phyloP scores from a whole-genome alignment of 257 asterid species.

The Nicotiana attenuata region DNA sequence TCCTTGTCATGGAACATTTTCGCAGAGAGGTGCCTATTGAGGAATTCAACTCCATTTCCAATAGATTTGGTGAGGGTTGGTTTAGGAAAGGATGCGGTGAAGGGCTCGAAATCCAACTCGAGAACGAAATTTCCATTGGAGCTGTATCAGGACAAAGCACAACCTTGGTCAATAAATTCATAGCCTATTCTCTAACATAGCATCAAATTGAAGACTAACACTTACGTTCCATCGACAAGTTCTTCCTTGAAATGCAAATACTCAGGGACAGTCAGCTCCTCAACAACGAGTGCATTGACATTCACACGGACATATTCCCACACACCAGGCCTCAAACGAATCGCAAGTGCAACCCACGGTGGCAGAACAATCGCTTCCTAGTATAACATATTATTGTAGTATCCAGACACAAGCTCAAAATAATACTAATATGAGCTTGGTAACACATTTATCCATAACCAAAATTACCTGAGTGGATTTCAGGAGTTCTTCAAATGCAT shows the following conservation, averaged over 20 bases:
- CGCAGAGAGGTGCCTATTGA: conserved; percentile 91
- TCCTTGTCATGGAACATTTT: conserved; percentile 95
- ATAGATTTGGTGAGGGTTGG: conserved; percentile 95
- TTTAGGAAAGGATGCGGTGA: conserved; percentile 82
- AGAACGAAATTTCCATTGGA: conserved; percentile 72
- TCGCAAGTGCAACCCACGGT: conserved; percentile 96
- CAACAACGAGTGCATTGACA: conserved; percentile 56
- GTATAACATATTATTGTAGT: neutral
- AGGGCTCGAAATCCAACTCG: conserved; percentile 94
- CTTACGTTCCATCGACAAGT: conserved; percentile 79
- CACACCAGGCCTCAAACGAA: conserved; percentile 90
- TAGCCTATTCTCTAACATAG: neutral
- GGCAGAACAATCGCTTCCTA: conserved; percentile 88
- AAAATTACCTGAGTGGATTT: conserved; percentile 63
- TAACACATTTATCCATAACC: neutral
- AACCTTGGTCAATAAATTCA: neutral
- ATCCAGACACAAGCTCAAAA: neutral
- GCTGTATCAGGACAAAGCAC: conserved; percentile 34
- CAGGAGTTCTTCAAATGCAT: conserved; percentile 70
- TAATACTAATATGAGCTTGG: neutral
- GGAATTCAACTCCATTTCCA: conserved; percentile 97
- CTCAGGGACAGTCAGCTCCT: conserved; percentile 77
- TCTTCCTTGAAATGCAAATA: conserved; percentile 84
- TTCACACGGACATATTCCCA: conserved; percentile 86
- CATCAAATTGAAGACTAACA: neutral